Conservation (phyloP, 2,329 filamentous ascomycete species). For the Ceratocystis smalleyi region DNA sequence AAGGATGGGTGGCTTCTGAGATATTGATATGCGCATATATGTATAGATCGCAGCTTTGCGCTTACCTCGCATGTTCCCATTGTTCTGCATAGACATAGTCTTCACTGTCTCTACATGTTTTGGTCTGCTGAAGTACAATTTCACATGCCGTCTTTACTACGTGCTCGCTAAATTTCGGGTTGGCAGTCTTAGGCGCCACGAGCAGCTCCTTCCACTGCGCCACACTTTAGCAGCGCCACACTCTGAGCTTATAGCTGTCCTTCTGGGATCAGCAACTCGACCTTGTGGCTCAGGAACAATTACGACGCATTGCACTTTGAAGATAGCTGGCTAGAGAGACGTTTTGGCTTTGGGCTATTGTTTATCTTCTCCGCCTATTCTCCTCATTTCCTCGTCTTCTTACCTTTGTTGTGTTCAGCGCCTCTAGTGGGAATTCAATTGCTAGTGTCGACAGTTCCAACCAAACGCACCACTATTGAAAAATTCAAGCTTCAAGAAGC, state of each 20-base stretch:
- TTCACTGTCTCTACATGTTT: background rate
- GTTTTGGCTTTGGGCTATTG: background rate
- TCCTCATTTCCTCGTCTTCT: background rate
- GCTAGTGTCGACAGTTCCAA: conserved; percentile 4
- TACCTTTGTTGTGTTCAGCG: background rate
- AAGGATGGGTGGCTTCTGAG: too few relatives aligned
- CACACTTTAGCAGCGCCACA: conserved; percentile 1
- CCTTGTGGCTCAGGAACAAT: background rate
- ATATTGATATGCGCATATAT: background rate
- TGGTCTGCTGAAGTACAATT: background rate
- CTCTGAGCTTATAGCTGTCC: conserved; percentile 8
- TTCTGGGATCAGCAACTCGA: background rate
- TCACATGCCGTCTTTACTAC: background rate
- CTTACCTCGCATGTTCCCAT: too few relatives aligned
- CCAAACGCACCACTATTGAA: background rate
- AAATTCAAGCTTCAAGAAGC: background rate
- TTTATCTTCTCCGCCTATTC: background rate
- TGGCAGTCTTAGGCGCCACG: background rate
- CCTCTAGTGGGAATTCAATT: conserved; percentile 2
- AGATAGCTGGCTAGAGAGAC: background rate
- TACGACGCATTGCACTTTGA: background rate
- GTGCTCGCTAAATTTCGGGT: too few relatives aligned
- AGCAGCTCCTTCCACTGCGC: background rate
- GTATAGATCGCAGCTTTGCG: background rate
- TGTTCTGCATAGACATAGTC: too few relatives aligned